Base-by-base conservation (phyloP, 495 filamentous ascomycete species). In the Aspergillus olivimuriae region DNA sequence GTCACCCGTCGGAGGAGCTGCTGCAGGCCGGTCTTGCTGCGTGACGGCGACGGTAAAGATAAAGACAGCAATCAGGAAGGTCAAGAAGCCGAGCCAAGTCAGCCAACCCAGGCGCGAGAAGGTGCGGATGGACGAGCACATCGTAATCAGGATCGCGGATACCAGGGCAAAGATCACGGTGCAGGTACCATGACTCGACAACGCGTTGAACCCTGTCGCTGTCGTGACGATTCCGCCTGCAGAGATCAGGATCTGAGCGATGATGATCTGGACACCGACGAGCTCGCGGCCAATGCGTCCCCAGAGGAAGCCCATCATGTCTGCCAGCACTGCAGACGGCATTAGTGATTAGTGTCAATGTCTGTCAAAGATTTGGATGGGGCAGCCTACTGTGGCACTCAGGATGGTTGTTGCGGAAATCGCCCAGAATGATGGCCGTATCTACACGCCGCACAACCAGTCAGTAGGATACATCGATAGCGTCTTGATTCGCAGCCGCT, bases 301-400 rank as follows among this genome's bases (percentile, higher is more conserved):
- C 51, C 78, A 74, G 33, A 88, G 72, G 30, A 90, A 62, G 11
- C 74, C 57, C 10, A 79, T 79, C 24, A 77, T 84, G 52, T 90
- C 84, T 24, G 80, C 78, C 46, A 89, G n/a, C n/a, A n/a, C n/a
- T n/a, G n/a, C n/a, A n/a, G n/a, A n/a, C n/a, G n/a, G n/a, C n/a
- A n/a, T n/a, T n/a, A n/a, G n/a, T n/a, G n/a, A n/a, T n/a, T n/a
- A n/a, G n/a, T n/a, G n/a, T n/a, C n/a, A n/a, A n/a, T n/a, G n/a
- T n/a, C n/a, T n/a, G n/a, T n/a, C n/a, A n/a, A n/a, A n/a, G n/a
- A n/a, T n/a, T n/a, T n/a, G n/a, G n/a, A n/a, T n/a, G n/a, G n/a
- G n/a, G n/a, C n/a, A n/a, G n/a, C n/a, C n/a, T 81, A 48, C 53
- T 57, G 42, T 62, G 56, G 36, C 68, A 73, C 16, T 62, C 60